These are phyloP conservation scores for Urostyla sp. DNA, from an alignment of 73 alveolate genomes.

Conservation along the genomic window DNA sequence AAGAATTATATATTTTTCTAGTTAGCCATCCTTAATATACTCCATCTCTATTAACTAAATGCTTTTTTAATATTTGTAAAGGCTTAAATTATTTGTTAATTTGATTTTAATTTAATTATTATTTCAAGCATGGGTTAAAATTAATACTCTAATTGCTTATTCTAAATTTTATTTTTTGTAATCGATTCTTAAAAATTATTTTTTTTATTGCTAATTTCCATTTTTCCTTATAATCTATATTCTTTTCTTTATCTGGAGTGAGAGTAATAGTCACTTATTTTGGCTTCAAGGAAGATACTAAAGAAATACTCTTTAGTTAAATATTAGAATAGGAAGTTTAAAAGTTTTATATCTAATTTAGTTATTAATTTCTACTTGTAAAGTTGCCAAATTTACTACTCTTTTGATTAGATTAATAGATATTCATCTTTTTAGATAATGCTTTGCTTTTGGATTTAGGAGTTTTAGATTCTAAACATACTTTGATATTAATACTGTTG, in stretches of 20 bases:
- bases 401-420: too few species aligned
- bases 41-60: constrained; percentile 5
- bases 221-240: neutral
- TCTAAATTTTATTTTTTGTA: neutral
- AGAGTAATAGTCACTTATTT: too few species aligned
- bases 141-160: too few species aligned
- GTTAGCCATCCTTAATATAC: constrained; percentile 27
- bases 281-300: too few species aligned
- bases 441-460: too few species aligned
- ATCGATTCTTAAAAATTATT: neutral
- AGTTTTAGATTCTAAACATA: too few species aligned
- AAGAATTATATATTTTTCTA: constrained; percentile 8
- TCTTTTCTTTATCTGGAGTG: neutral
- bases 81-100: neutral
- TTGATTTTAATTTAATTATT: neutral
- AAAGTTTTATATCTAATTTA: neutral
- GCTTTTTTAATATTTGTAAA: neutral
- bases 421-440: too few species aligned
- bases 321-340: constrained; percentile 2
- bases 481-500: too few species aligned
- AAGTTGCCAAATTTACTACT: neutral
- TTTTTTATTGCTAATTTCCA: neutral
- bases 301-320: constrained; percentile 14
- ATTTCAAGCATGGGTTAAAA: neutral
- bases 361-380: neutral